A percentile compares a stretch with the other conserved stretches of the same genome.
Conservation (phyloP, 2,329 filamentous ascomycete genomes). For the Cytospora piceicola region DNA sequence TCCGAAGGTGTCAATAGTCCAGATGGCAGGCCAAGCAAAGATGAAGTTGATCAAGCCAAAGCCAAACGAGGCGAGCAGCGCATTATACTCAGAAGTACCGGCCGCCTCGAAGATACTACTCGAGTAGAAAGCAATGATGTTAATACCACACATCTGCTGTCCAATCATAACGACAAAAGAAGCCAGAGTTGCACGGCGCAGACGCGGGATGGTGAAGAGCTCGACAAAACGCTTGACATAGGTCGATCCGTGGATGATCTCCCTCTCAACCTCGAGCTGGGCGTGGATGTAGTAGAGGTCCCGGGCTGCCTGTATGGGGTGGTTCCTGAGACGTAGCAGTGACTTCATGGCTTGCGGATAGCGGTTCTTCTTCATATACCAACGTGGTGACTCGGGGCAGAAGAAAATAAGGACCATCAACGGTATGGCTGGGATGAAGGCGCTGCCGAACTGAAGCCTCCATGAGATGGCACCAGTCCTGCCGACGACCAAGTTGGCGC, state of each 20-base stretch:
- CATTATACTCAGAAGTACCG: constrained; percentile 44
- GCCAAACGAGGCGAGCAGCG: constrained; percentile 49
- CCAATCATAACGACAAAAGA: constrained; percentile 70
- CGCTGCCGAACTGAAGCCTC: constrained; percentile 67
- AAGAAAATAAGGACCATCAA: constrained; percentile 61
- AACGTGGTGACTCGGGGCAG: constrained; percentile 68
- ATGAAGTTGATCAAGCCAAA: constrained; percentile 63
- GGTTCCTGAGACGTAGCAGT: constrained; percentile 60
- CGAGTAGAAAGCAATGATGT: constrained; percentile 55
- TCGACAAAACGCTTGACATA: constrained; percentile 58
- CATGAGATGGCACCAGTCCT: constrained; percentile 62
- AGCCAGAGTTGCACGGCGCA: constrained; percentile 66
- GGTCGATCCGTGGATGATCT: constrained; percentile 40
- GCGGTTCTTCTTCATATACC: constrained; percentile 65
- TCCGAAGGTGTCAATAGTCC: constrained; percentile 70
- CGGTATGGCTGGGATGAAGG: constrained; percentile 67
- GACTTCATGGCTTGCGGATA: constrained; percentile 60
- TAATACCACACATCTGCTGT: constrained; percentile 65
- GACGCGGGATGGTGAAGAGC: constrained; percentile 60
- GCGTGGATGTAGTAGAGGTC: constrained; percentile 61
- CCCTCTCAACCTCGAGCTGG: constrained; percentile 51
- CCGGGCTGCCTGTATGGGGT: constrained; percentile 61
- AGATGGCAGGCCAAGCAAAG: constrained; percentile 68
- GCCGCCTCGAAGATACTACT: constrained; percentile 50
- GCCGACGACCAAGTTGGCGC: constrained; percentile 67